These are phyloP conservation scores for Pythium sp. DNA, from an alignment of 352 stramenopile genomes.

Conservation along the genomic window DNA sequence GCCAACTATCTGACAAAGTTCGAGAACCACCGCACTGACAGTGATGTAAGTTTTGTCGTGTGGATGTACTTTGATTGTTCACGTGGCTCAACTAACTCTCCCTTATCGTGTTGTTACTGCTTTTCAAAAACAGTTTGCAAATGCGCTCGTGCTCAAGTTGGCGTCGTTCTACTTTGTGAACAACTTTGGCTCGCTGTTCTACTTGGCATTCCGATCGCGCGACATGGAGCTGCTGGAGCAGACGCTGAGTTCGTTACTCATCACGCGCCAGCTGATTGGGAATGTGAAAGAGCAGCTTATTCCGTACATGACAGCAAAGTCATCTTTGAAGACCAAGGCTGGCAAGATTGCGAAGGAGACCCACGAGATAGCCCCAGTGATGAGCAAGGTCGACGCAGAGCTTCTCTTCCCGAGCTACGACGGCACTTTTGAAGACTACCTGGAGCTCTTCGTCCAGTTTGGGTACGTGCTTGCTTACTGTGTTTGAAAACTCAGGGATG, in stretches of 20 bases:
- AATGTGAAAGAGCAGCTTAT: slow-evolving; percentile 81
- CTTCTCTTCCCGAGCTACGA: slow-evolving; percentile 81
- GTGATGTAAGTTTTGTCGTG: slow-evolving; percentile 47
- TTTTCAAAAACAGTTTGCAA: slow-evolving; percentile 61
- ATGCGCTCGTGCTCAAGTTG: slow-evolving; percentile 96
- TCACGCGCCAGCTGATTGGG: slow-evolving; percentile 78
- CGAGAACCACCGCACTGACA: slow-evolving; percentile 91
- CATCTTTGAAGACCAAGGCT: slow-evolving; percentile 81
- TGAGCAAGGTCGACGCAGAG: slow-evolving; percentile 77
- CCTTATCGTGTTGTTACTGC: not conserved
- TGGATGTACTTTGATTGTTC: not conserved
- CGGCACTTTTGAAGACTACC: slow-evolving; percentile 92
- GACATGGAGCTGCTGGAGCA: slow-evolving; percentile 90
- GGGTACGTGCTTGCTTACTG: slow-evolving; percentile 47
- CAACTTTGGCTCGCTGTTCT: slow-evolving; percentile 96
- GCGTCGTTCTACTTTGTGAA: slow-evolving; percentile 98
- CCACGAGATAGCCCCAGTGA: slow-evolving; percentile 38
- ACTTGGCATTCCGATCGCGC: slow-evolving; percentile 91
- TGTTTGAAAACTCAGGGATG: not conserved
- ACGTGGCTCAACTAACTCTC: not conserved
- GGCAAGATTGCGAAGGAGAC: slow-evolving; percentile 67
- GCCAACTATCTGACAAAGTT: slow-evolving; percentile 92
- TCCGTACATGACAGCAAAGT: slow-evolving; percentile 75
- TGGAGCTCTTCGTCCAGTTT: slow-evolving; percentile 93
- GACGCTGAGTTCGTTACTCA: slow-evolving; percentile 81